These are phyloP conservation scores for Blastocladiella britannica DNA, from an alignment of 192 early-diverging fungal species.

Conservation along the genomic window DNA sequence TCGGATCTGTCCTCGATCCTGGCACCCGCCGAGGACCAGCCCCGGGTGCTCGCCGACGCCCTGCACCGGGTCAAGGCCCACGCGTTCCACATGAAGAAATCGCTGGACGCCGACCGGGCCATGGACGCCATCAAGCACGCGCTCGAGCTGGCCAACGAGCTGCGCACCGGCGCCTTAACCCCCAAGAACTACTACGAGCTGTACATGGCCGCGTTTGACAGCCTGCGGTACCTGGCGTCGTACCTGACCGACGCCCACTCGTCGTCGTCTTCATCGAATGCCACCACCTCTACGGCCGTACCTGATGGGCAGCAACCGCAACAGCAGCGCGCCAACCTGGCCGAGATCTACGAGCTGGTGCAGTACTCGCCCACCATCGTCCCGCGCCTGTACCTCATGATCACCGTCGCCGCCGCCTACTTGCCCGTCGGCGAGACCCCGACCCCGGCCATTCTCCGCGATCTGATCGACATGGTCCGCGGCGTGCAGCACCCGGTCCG, in stretches of 20 bases:
- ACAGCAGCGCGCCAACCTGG: slow-evolving; percentile 61
- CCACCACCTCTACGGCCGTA: slow-evolving; percentile 21
- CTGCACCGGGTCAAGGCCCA: slow-evolving; percentile 82
- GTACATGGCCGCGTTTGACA: slow-evolving; percentile 98
- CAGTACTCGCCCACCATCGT: slow-evolving; percentile 97
- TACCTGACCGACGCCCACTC: slow-evolving; percentile 84
- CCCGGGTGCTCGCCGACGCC: slow-evolving; percentile 78
- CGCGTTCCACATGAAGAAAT: slow-evolving; percentile 84
- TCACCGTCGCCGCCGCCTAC: slow-evolving; percentile 89
- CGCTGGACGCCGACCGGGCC: slow-evolving; percentile 69
- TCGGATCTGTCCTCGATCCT: neutral
- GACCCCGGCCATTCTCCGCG: slow-evolving; percentile 88
- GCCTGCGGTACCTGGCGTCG: slow-evolving; percentile 73
- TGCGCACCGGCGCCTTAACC: slow-evolving; percentile 79
- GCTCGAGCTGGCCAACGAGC: slow-evolving; percentile 91
- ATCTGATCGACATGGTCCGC: slow-evolving; percentile 97
- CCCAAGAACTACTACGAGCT: slow-evolving; percentile 99
- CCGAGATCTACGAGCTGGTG: slow-evolving; percentile 92
- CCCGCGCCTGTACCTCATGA: slow-evolving; percentile 97
- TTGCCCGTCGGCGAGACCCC: slow-evolving; percentile 86
- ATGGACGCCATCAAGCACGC: slow-evolving; percentile 98
- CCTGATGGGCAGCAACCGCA: no score
- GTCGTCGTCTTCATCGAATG: no score
- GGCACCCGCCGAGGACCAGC: slow-evolving; percentile 53
- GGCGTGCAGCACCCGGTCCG: slow-evolving; percentile 98